Base-by-base conservation (phyloP, 2,329 filamentous ascomycete species). In the Trichoderma atrobrunneum region DNA sequence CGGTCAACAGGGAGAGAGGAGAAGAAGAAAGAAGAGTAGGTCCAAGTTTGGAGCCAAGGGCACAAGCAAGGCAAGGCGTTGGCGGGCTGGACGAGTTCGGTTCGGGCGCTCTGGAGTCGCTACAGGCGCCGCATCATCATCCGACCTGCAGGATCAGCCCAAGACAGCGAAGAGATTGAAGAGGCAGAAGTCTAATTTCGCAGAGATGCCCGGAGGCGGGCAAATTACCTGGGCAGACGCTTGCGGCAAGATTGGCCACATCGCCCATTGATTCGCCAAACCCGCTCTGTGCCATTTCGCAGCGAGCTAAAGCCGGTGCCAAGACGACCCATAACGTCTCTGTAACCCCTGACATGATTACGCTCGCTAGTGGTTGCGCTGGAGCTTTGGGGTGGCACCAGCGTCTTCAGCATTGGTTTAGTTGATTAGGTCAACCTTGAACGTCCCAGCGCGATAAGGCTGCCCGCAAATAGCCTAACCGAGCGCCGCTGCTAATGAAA, bases 221-320 rank as follows among this genome's bases (percentile, higher is more conserved):
- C 66, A 69, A 61, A 61, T 69, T 43, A 48, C 54, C 66, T 60
- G 56, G 54, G 48, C 63, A 66, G 56, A 48, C 36, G 54, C 66
- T 69, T 61, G 66, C 66, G 66, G 56, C 54, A 60, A 69, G 56
- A 69, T 61, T 69, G 66, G 66, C 66, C 66, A 69, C 66, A 51
- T 69, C 56, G 56, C 26, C 66, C 66, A 69, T 30, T 69, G 66
- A 69, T 69, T 69, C 66, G 66, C 62, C 62, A n/a, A 65, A 30
- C 26, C 60, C 21, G 34, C 59, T 28, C 30, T 28, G 48, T 54
- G 48, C 48, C 51, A 63, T 63, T 36, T 67, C 36, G 51, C 65
- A 48, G 36, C 56, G 34, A 68, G 56, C 56, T 48, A 61, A 69
- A 60, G 10, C 34, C 32, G 21, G 34, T 61, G 66, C 66, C 56